A percentile compares a stretch with the other conserved stretches of the same genome.
Evolutionary conservation across 2,329 filamentous ascomycete genomes (phyloP).

Genomic region (Fusarium heterosporum): DNA sequence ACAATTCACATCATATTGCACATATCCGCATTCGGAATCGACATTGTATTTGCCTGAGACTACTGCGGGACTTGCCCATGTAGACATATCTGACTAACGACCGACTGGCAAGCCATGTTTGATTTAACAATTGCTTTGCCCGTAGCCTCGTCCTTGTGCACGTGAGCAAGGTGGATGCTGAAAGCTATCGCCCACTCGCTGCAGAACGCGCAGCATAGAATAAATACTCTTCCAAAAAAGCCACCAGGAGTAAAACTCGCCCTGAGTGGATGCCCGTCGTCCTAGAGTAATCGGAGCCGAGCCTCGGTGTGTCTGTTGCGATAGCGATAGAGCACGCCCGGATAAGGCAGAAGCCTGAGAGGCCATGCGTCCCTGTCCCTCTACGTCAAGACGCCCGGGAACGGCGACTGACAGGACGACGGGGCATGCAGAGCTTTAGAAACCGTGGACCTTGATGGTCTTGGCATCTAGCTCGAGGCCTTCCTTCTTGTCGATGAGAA

Average conservation of each 20-base stretch:
- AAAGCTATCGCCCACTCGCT: constrained; percentile 18
- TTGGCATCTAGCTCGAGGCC: constrained; percentile 94
- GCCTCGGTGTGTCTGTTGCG: constrained; percentile 48
- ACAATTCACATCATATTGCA: constrained; percentile 12
- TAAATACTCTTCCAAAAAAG: constrained; percentile 47
- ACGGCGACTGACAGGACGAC: constrained; percentile 54
- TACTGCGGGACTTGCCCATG: constrained; percentile 52
- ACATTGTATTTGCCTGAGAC: constrained; percentile 50
- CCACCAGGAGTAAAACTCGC: constrained; percentile 45
- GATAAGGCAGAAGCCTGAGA: constrained; percentile 48
- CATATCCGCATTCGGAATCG: constrained; percentile 39
- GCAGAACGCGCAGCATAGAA: constrained; percentile 40
- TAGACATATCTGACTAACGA: constrained; percentile 48
- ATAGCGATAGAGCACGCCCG: constrained; percentile 43
- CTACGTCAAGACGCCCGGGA: constrained; percentile 49
- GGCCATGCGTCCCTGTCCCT: constrained; percentile 51
- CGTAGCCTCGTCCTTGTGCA: constrained; percentile 48
- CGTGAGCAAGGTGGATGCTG: constrained; percentile 35
- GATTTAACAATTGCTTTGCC: constrained; percentile 45
- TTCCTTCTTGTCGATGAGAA: constrained; percentile 95
- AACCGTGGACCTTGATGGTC: constrained; percentile 88
- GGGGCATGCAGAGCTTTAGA: constrained; percentile 57
- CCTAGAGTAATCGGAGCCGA: constrained; percentile 50
- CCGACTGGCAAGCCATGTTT: constrained; percentile 52
- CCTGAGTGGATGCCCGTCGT: constrained; percentile 50